Base-by-base conservation (phyloP, 495 filamentous ascomycete species). In the Tuber magnatum region DNA sequence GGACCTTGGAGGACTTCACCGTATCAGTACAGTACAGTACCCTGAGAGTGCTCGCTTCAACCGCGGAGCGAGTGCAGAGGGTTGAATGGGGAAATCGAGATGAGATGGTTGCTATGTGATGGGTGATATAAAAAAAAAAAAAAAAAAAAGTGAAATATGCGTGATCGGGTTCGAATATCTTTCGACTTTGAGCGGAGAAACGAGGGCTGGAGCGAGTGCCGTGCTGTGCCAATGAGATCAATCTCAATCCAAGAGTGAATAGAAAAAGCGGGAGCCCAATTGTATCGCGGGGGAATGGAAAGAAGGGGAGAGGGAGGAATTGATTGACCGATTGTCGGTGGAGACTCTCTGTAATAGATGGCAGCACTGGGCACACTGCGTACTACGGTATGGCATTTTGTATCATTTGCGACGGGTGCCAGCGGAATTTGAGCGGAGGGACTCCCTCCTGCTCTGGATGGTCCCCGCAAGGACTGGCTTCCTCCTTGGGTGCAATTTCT, bases 381-480 rank as follows among this genome's bases (percentile, higher is more conserved):
- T 42, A 75, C n/a, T n/a, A n/a, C n/a, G n/a, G 71, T 79, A 69
- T 65, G n/a, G 56, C 28, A 12, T 35, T 65, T 35, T 35, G 56
- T 65, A 28, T 73, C 61, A 72, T 73, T 75, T 75, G 73, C 74
- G 72, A 73, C 48, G 69, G 69, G 18, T 72, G 69, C 77, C 75
- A 73, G 77, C 70, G 72, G 76, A 40, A 79, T 79, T 43, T 22
- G 72, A 76, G 42, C 40, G 44, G 69, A n/a, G 28, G 28, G 32
- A 65, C 28, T 14, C 12, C 32, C 56, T 65, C 56, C 18, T 65
- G 0, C 56, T 65, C 5, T 41, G 42, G 35, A 69, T 75, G 61
- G 38, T 70, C 69, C 32, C 44, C 51, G 68, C 35, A 71, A 79
- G 71, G 77, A 72, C 75, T 77, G 72, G 75, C 75, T 77, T 69